Conservation (phyloP, 129 eudicot genomes). For the Apium graveolens region DNA sequence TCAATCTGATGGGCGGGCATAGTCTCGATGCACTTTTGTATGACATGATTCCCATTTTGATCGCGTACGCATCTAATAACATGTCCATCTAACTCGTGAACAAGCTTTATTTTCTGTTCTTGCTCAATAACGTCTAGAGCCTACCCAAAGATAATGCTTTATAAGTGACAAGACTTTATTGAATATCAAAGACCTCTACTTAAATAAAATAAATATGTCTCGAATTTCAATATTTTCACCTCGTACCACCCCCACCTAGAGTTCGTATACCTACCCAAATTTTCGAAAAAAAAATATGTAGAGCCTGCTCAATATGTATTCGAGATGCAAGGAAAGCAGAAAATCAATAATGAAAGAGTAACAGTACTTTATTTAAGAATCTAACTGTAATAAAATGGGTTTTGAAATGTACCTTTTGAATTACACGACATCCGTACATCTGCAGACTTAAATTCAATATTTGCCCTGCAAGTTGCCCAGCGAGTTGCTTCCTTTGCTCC, state of each 20-base stretch:
- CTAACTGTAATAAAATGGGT: background rate
- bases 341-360: too few species aligned
- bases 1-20: conserved; percentile 42
- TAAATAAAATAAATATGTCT: background rate
- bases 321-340: background rate
- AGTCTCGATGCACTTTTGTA: conserved; percentile 82
- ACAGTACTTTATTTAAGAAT: background rate
- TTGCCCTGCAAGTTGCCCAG: conserved; percentile 51
- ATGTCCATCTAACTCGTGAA: conserved; percentile 80
- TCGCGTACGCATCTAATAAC: conserved; percentile 80
- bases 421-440: conserved; percentile 95
- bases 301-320: background rate
- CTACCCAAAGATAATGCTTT: conserved; percentile 22
- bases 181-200: background rate
- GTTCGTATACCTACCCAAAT: background rate
- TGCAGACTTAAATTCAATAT: conserved; percentile 70
- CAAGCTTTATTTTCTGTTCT: conserved; percentile 62
- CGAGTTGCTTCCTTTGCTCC: conserved; percentile 64
- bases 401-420: conserved; percentile 57
- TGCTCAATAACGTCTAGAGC: conserved; percentile 78
- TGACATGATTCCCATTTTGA: conserved; percentile 86
- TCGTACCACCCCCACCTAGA: background rate
- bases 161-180: background rate
- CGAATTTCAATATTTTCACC: background rate
- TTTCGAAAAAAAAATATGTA: background rate